Percentiles rank a stretch among this genome's conserved stretches.
These are phyloP conservation scores for Phytophthora sp. DNA, from an alignment of 352 stramenopile genomes.

Conservation along the genomic window DNA sequence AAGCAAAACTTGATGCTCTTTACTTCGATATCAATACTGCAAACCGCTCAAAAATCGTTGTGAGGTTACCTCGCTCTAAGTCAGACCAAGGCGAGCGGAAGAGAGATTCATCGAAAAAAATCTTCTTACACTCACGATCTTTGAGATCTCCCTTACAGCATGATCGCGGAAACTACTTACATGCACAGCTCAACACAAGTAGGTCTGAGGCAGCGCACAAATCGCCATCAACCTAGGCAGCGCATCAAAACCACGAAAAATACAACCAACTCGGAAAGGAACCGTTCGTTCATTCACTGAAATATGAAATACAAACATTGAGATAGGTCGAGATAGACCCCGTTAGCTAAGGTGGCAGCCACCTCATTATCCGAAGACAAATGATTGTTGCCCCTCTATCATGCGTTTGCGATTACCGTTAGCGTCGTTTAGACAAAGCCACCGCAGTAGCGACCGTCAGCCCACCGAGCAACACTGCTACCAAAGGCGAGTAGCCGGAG, in stretches of 20 bases:
- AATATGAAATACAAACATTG: slow-evolving; percentile 12
- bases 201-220: too few relatives aligned
- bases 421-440: slow-evolving; percentile 32
- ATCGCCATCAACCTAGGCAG: too few relatives aligned
- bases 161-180: too few relatives aligned
- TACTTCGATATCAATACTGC: neutral
- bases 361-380: neutral
- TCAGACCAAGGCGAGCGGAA: neutral
- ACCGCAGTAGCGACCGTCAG: slow-evolving; percentile 21
- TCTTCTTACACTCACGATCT: too few relatives aligned
- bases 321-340: slow-evolving; percentile 1
- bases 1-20: neutral
- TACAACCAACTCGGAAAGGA: too few relatives aligned
- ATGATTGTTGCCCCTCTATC: slow-evolving; percentile 1
- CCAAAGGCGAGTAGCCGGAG: slow-evolving; percentile 33
- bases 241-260: too few relatives aligned
- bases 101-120: too few relatives aligned
- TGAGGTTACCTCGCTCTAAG: neutral
- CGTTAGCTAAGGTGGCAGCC: neutral
- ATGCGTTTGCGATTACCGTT: slow-evolving; percentile 1
- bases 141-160: too few relatives aligned
- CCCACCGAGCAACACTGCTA: slow-evolving; percentile 24
- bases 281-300: slow-evolving; percentile 6
- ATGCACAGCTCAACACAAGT: too few relatives aligned
- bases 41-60: neutral